Conservation (phyloP, 331 rosid species). For the Quercus tomentella region DNA sequence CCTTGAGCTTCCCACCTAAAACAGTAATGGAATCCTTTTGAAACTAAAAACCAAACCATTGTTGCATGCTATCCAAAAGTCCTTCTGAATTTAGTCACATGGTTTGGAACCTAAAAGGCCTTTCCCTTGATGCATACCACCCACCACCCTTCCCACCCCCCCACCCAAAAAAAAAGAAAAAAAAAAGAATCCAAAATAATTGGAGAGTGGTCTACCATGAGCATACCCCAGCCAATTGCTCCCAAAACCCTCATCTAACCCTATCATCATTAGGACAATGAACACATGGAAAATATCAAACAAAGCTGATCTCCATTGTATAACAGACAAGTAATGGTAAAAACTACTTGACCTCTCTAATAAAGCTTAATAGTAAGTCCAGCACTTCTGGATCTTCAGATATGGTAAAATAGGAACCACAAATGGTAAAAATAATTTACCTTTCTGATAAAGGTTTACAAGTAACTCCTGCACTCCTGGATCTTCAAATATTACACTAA, state of each 20-base stretch:
- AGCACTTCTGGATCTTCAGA: not conserved
- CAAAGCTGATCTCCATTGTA: not conserved
- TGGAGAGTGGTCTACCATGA: not conserved
- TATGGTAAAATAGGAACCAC: not conserved
- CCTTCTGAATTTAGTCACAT: not conserved
- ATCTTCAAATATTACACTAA: constrained; percentile 90
- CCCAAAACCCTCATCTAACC: not conserved
- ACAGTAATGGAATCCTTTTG: not conserved
- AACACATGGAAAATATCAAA: not conserved
- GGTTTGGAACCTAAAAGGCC: not conserved
- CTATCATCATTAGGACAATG: not conserved
- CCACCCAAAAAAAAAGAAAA: no score
- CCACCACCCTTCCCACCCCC: not conserved
- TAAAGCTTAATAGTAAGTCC: constrained; percentile 48
- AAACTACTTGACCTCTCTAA: constrained; percentile 39
- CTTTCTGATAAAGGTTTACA: constrained; percentile 72
- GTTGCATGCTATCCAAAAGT: not conserved
- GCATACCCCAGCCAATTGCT: not conserved
- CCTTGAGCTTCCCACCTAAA: not conserved
- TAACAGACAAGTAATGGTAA: not conserved
- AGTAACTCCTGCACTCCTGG: constrained; percentile 96
- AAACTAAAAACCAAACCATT: not conserved
- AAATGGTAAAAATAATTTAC: constrained; percentile 14
- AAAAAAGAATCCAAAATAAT: not conserved
- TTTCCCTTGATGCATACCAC: not conserved